Conservation (phyloP, 2,329 filamentous ascomycete species). For the Colletotrichum caudatum region DNA sequence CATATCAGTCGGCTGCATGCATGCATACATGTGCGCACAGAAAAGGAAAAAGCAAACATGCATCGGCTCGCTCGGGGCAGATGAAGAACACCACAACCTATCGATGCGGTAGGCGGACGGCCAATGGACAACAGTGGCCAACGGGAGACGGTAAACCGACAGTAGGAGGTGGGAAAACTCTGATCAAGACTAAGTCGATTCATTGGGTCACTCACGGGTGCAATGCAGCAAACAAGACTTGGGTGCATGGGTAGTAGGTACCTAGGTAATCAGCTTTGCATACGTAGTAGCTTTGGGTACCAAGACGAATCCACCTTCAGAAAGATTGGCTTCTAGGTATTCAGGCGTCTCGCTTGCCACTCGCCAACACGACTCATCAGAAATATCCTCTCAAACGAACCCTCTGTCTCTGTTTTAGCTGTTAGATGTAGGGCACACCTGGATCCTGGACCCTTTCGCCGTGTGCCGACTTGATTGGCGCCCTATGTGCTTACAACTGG, state of each 20-base stretch:
- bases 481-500: background rate
- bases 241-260: background rate
- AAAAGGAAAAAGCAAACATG: slow-evolving; percentile 2
- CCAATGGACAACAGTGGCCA: background rate
- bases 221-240: background rate
- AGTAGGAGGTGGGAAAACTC: background rate
- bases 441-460: background rate
- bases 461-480: background rate
- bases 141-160: background rate
- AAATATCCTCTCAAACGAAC: background rate
- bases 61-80: slow-evolving; percentile 23
- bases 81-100: no score
- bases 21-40: background rate
- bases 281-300: no score
- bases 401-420: background rate
- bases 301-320: no score
- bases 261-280: background rate
- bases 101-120: background rate
- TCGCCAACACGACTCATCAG: no score
- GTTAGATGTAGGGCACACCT: no score
- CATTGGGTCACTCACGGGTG: background rate
- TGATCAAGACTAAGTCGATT: background rate
- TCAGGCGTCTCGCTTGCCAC: background rate
- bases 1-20: slow-evolving; percentile 8
- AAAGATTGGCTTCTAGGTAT: background rate